Evolutionary conservation across 2,329 filamentous ascomycete genomes (phyloP), one percentile per base, ranked within the genome.

Genomic region (Cytospora leucostoma): DNA sequence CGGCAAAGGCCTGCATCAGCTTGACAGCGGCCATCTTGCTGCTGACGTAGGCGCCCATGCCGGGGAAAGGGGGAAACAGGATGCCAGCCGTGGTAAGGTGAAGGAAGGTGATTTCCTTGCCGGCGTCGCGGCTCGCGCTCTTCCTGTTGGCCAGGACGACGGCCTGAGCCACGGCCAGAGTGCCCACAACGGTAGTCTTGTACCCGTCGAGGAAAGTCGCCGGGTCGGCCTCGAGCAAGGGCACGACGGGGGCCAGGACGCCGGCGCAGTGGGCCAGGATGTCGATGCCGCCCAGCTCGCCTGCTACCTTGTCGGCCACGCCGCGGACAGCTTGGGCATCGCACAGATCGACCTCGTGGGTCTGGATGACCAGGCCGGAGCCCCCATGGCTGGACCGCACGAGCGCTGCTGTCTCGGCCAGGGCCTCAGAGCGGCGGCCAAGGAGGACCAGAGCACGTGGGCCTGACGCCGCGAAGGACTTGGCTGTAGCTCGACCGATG

Each of bases 11-110:
- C 59, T 82, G 77, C 55, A 80, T 75, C 13, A 80, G 65, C 64
- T 77, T 79, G 40, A 73, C 72, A 0, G 73, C 68, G 0, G 77
- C 76, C 19, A 79, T 64, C 70, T 82, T 82, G 44, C 76, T 76
- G 0, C 74, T 73, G n/a, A 74, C 70, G 67, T 82, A 82, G 8
- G 71, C 67, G 19, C 71, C 71, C 52, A 74, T 74, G 1, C 73
- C 72, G 3, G 59, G 38, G 21, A 71, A 67, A 61, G 35, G 70
- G 63, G 63, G 71, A 55, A 67, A 72, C 12, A 69, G 67, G 0
- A 74, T 66, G 5, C 74, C 64, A 2, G 68, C 69, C 10, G 73
- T 70, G 4, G 61, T 68, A 27, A 68, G 67, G 1, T 70, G 65
- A 7, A 74, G 67, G 17, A 73, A 61, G 7, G 33, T 54, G 27